Percentiles rank a stretch among this genome's conserved stretches.
Conservation (phyloP, 805 yeast genomes). For the Debaryomyces prosopidis region DNA sequence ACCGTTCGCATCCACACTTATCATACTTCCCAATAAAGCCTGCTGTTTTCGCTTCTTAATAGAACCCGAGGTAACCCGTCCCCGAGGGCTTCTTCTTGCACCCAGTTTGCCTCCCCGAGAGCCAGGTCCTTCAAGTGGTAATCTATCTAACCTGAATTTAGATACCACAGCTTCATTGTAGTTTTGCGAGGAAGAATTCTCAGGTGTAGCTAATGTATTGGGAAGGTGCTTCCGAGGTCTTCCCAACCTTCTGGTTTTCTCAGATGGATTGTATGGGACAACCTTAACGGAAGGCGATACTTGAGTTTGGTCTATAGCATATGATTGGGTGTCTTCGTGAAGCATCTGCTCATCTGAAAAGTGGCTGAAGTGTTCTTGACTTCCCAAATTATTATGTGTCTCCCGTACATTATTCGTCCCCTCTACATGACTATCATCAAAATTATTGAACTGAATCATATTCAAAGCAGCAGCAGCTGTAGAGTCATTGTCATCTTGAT, state of each 20-base stretch:
- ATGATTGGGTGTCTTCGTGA: background rate
- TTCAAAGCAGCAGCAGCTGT: constrained; percentile 21
- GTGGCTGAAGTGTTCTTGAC: background rate
- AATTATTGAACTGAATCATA: constrained; percentile 18
- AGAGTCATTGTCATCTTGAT: constrained; percentile 6
- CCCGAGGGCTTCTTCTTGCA: constrained; percentile 19
- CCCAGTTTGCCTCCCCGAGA: constrained; percentile 36
- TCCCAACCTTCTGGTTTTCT: constrained; percentile 34
- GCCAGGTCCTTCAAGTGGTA: constrained; percentile 40
- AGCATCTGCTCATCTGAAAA: background rate
- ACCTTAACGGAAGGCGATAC: constrained; percentile 12
- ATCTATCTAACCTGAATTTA: constrained; percentile 33
- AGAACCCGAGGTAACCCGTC: constrained; percentile 24
- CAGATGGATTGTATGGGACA: constrained; percentile 33
- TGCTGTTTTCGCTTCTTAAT: constrained; percentile 22
- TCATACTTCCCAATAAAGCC: constrained; percentile 8
- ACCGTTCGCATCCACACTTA: constrained; percentile 2
- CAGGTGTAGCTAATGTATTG: constrained; percentile 11
- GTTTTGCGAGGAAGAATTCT: constrained; percentile 24
- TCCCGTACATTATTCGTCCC: background rate
- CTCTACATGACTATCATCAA: constrained; percentile 5
- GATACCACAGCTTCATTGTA: constrained; percentile 29
- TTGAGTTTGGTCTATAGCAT: background rate
- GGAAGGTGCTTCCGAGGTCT: constrained; percentile 32
- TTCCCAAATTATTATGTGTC: background rate